These are phyloP conservation scores for Carex kokanica DNA, from an alignment of 176 grass and related monocot genomes.

Conservation along the genomic window DNA sequence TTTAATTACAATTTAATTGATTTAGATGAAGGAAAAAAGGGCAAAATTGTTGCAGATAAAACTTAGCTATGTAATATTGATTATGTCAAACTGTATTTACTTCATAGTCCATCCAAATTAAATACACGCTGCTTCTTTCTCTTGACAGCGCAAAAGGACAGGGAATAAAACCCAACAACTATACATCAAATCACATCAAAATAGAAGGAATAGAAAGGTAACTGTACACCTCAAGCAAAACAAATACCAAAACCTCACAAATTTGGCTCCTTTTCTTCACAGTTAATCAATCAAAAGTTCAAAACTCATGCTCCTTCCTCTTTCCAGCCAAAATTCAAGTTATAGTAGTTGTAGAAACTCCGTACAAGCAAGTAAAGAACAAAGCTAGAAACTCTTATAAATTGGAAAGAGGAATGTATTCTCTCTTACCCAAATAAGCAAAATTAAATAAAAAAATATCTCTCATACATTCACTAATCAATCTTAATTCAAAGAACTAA, in stretches of 20 bases:
- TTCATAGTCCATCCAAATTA: no score
- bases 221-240: background rate
- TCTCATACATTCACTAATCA: background rate
- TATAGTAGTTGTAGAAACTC: background rate
- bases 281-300: constrained; percentile 14
- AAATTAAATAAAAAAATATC: background rate
- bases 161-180: background rate
- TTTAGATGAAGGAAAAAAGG: no score
- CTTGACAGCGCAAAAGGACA: background rate
- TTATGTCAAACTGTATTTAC: no score
- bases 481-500: background rate
- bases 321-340: constrained; percentile 23
- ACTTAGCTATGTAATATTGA: no score
- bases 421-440: background rate
- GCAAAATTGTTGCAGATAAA: no score
- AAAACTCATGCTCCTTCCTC: background rate
- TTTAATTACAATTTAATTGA: no score
- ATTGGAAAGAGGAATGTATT: constrained; percentile 5
- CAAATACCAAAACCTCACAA: constrained; percentile 17
- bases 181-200: constrained; percentile 6
- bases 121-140: background rate
- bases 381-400: background rate
- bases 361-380: constrained; percentile 58
- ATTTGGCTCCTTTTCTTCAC: constrained; percentile 40
- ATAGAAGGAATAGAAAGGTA: background rate